phyloP scores from a whole-genome alignment of 2,329 filamentous ascomycete species.

The Colletotrichum tropicicola region DNA sequence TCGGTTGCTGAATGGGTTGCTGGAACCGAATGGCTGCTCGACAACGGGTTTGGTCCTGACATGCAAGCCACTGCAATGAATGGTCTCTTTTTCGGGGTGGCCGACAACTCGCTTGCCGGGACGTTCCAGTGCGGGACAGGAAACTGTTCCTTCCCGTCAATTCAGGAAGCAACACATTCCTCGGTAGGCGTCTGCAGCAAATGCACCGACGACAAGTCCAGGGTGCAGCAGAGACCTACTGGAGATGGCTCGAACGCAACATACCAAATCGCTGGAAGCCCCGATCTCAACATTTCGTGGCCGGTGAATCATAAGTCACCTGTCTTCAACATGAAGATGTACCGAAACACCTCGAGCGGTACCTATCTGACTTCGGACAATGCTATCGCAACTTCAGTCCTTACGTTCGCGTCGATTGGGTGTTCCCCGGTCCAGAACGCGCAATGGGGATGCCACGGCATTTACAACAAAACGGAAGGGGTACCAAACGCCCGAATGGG shows the following conservation, averaged over 20 bases:
- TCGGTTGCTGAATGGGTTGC: background rate
- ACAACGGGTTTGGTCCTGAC: background rate
- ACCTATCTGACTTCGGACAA: too few species aligned
- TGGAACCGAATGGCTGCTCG: background rate
- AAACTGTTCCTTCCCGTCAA: background rate
- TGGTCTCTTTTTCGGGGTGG: background rate
- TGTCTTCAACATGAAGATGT: too few species aligned
- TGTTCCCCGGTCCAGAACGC: too few species aligned
- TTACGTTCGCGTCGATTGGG: too few species aligned
- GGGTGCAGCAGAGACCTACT: background rate
- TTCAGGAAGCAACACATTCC: accelerated
- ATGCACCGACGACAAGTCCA: background rate
- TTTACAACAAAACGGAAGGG: background rate
- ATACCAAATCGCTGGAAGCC: background rate
- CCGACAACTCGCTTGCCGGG: background rate
- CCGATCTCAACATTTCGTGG: background rate
- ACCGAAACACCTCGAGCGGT: too few species aligned
- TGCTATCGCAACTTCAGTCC: too few species aligned
- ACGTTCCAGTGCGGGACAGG: background rate
- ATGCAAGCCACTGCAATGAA: background rate
- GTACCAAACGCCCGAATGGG: background rate
- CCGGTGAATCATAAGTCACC: too few species aligned
- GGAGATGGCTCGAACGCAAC: background rate
- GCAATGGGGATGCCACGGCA: background rate
- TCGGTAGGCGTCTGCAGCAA: background rate